phyloP scores from a whole-genome alignment of 768 basidiomycete genomes.

The Panaeolus papilionaceus region DNA sequence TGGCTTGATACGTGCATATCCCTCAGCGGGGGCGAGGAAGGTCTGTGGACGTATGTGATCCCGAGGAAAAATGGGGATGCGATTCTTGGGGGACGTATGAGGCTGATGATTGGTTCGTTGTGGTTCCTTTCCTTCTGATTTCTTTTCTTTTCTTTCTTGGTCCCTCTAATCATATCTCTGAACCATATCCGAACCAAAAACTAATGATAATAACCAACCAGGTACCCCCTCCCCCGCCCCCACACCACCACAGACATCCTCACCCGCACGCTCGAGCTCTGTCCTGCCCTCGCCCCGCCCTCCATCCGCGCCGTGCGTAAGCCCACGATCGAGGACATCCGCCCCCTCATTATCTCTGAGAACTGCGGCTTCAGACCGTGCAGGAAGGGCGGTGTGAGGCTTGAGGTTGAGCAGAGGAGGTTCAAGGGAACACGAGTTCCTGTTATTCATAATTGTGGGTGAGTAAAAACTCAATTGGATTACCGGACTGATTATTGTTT shows the following conservation, averaged over 20 bases:
- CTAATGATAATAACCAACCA: conserved; percentile 26
- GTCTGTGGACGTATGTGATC: conserved; percentile 66
- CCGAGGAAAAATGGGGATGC: conserved; percentile 64
- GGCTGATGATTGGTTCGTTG: conserved; percentile 62
- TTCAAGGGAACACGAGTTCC: conserved; percentile 25
- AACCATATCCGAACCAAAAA: background rate
- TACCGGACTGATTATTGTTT: no score
- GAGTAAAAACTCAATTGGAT: conserved; percentile 26
- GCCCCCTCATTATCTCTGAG: conserved; percentile 53
- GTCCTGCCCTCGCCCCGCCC: conserved; percentile 64
- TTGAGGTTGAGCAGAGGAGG: conserved; percentile 37
- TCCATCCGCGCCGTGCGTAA: conserved; percentile 51
- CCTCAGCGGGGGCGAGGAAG: conserved; percentile 41
- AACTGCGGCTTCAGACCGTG: conserved; percentile 71
- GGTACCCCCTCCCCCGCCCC: conserved; percentile 69
- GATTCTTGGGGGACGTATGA: conserved; percentile 67
- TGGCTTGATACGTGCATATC: conserved; percentile 64
- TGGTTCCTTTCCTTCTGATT: background rate
- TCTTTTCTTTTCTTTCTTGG: background rate
- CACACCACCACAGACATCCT: conserved; percentile 69
- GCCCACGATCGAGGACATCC: conserved; percentile 56
- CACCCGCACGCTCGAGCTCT: conserved; percentile 52
- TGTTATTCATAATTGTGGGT: conserved; percentile 58
- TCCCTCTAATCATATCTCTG: no score
- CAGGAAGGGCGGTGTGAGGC: conserved; percentile 69